phyloP scores from a whole-genome alignment of 257 asterid species.

The Gentiana macrophylla region DNA sequence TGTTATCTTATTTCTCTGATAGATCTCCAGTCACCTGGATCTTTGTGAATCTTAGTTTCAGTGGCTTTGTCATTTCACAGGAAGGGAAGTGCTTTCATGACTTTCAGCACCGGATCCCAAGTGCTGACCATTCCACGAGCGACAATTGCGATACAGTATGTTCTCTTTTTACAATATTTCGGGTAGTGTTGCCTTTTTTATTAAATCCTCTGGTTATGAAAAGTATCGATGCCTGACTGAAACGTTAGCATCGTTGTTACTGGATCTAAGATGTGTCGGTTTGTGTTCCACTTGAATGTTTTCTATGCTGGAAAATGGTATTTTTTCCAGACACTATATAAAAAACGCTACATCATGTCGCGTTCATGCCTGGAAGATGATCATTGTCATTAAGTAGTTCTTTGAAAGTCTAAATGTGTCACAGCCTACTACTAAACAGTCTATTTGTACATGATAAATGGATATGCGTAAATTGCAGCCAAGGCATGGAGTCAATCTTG shows the following conservation, averaged over 20 bases:
- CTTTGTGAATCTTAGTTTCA: neutral
- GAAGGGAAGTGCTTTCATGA: constrained; percentile 16
- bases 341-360: neutral
- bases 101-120: constrained; percentile 16
- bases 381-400: neutral
- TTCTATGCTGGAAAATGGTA: neutral
- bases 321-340: neutral
- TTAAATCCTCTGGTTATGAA: neutral
- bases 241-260: neutral
- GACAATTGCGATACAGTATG: constrained; percentile 28
- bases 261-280: neutral
- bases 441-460: constrained; percentile 28
- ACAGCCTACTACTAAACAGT: neutral
- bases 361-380: neutral
- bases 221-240: neutral
- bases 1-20: neutral
- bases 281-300: constrained; percentile 1
- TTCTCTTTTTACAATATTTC: neutral
- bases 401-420: neutral
- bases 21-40: neutral
- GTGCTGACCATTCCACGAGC: constrained; percentile 13
- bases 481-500: constrained; percentile 29
- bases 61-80: constrained; percentile 7
- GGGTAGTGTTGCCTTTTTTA: no score
- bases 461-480: constrained; percentile 34